Evolutionary conservation across 1,139 yeast genomes (phyloP), one percentile per base, ranked within the genome.

Genomic region (Kodamaea ohmeri): DNA sequence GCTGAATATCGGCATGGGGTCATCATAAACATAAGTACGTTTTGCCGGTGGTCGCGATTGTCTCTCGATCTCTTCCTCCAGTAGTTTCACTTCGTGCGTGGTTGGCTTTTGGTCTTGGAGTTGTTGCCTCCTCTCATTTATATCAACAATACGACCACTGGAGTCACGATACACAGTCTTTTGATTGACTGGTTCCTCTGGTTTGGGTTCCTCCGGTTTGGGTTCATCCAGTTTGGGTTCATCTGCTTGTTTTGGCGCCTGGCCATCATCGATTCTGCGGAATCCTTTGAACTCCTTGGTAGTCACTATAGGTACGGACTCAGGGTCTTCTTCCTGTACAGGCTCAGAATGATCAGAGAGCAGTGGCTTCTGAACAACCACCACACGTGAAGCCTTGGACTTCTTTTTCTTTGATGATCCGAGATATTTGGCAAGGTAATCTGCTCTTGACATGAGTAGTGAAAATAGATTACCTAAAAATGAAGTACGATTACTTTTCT

Each of bases 111-210:
- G 56, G 22, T 56, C 51, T 21, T 50, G 48, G 7, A 61, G 37
- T 25, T 63, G 55, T 12, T 55, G 50, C 35, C 61, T 50, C 18
- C 58, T 52, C 21, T 58, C 58, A 11, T 65, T 54, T 20, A 75
- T 55, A 43, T 76, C 72, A 2, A 80, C 61, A 29, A 64, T 63
- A 26, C 73, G 63, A 6, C 90, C 90, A 2, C 67, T 53, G 3
- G 69, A 62, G 52, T 83, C 88, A 64, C 92, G 67, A 51, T 76
- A 76, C 0, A 82, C 68, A 0, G 86, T 79, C 35, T 67, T 65
- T 12, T 25, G 28, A 9, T 25, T 25, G 15, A 17, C 17, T 5
- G 25, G 25, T 11, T n/a, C 25, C 4, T 9, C n/a, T 4, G 6
- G 9, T 5, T 6, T 5, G 14, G 16, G 28, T 8, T 25, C 16